Evolutionary conservation across 139 green algal genomes (phyloP).

Genomic region (Chlorella vulgaris): DNA sequence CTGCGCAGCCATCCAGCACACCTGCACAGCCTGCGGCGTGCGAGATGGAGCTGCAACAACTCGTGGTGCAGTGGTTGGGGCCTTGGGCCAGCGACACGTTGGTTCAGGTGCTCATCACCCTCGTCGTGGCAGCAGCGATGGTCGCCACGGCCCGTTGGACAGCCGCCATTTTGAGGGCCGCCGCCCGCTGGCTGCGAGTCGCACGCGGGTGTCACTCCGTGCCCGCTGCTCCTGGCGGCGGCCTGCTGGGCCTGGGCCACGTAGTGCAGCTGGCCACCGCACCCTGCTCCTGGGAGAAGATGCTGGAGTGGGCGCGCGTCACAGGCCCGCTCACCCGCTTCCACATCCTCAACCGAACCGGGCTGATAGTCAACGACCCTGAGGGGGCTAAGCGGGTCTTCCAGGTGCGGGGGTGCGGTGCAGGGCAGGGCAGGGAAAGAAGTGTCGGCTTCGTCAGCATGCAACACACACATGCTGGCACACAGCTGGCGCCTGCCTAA

Average conservation of each 20-base stretch:
- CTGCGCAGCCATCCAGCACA: no score
- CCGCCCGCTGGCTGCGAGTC: slow-evolving; percentile 33
- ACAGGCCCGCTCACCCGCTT: slow-evolving; percentile 60
- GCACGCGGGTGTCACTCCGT: background rate
- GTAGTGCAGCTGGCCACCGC: slow-evolving; percentile 29
- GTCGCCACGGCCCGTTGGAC: background rate
- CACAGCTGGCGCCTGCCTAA: background rate
- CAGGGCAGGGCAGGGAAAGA: background rate
- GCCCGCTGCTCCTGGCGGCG: slow-evolving; percentile 32
- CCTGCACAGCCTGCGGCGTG: background rate
- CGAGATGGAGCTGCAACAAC: background rate
- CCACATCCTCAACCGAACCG: slow-evolving; percentile 65
- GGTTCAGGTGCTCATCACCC: background rate
- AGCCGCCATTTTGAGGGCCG: background rate
- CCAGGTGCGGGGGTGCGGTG: slow-evolving; percentile 47
- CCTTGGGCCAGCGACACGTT: background rate
- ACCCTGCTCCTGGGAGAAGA: slow-evolving; percentile 74
- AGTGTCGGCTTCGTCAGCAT: background rate
- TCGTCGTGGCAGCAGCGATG: background rate
- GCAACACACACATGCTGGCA: background rate
- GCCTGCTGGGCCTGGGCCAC: slow-evolving; percentile 42
- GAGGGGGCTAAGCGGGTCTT: slow-evolving; percentile 81
- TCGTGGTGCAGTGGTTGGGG: background rate
- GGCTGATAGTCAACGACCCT: slow-evolving; percentile 74
- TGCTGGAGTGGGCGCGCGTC: slow-evolving; percentile 69